A percentile compares a stretch with the other conserved stretches of the same genome.
These are phyloP conservation scores for Globisporangium irregulare DNA, from an alignment of 352 stramenopile species.

Conservation along the genomic window DNA sequence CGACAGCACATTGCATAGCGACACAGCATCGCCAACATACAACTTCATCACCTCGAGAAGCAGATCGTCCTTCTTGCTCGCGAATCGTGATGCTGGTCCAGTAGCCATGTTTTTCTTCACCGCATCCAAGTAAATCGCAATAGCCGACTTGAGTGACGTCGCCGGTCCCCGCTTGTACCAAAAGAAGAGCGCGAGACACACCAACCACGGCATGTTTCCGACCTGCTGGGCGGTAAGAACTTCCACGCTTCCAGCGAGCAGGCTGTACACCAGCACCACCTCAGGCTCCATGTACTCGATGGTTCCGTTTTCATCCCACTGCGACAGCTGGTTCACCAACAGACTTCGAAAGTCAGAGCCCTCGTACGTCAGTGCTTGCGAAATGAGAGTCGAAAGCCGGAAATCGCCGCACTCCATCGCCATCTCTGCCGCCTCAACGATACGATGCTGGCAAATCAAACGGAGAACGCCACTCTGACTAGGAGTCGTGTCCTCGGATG, in stretches of 20 bases:
- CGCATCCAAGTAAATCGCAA: slow-evolving; percentile 38
- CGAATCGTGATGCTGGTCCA: slow-evolving; percentile 32
- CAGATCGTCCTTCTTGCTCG: slow-evolving; percentile 46
- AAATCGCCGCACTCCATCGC: slow-evolving; percentile 61
- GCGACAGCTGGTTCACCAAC: slow-evolving; percentile 49
- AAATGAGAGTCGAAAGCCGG: slow-evolving; percentile 61
- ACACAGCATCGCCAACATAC: slow-evolving; percentile 48
- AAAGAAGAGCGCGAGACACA: slow-evolving; percentile 57
- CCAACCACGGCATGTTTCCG: slow-evolving; percentile 47
- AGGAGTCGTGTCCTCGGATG: slow-evolving; percentile 7
- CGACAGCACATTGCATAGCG: slow-evolving; percentile 57
- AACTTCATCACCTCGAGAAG: slow-evolving; percentile 74
- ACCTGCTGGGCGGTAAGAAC: slow-evolving; percentile 52
- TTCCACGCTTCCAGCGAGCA: slow-evolving; percentile 59
- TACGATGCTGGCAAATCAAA: slow-evolving; percentile 52
- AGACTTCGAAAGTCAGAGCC: slow-evolving; percentile 45
- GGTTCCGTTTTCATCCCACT: slow-evolving; percentile 51
- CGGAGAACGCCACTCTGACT: slow-evolving; percentile 33
- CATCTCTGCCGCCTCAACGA: slow-evolving; percentile 56
- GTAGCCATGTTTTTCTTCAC: slow-evolving; percentile 41
- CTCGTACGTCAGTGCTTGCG: slow-evolving; percentile 52
- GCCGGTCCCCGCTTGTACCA: slow-evolving; percentile 66
- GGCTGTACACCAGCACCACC: slow-evolving; percentile 60
- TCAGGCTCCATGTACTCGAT: slow-evolving; percentile 60
- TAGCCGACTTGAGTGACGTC: slow-evolving; percentile 41